Evolutionary conservation across 2,329 filamentous ascomycete species (phyloP).

Genomic region (Hypoxylon sp.): DNA sequence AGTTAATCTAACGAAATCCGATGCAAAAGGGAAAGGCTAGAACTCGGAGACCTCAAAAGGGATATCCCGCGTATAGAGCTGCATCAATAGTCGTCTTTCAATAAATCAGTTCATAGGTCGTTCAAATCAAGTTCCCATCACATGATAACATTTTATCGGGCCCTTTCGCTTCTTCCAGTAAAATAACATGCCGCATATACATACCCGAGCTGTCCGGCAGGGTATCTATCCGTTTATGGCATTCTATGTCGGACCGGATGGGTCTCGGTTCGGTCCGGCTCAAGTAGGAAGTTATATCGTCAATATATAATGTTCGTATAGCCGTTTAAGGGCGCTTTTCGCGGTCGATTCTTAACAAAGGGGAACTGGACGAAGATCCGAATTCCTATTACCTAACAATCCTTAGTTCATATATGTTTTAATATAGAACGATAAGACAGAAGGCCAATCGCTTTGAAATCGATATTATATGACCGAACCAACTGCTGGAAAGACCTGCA

Average conservation of each 20-base stretch:
- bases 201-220: slow-evolving; percentile 4
- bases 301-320: neutral
- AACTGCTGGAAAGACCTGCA: slow-evolving; percentile 8
- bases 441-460: slow-evolving; percentile 1
- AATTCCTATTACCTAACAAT: slow-evolving; percentile 13
- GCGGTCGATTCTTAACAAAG: slow-evolving; percentile 3
- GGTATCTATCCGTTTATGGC: neutral
- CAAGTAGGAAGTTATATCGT: slow-evolving; percentile 8
- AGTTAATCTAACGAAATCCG: neutral
- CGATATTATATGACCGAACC: slow-evolving; percentile 2
- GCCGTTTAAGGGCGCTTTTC: slow-evolving; percentile 10
- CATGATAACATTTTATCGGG: slow-evolving; percentile 3
- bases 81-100: neutral
- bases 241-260: slow-evolving; percentile 3
- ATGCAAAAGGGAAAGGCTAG: neutral
- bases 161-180: slow-evolving; percentile 1
- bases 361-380: slow-evolving; percentile 6
- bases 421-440: slow-evolving; percentile 10
- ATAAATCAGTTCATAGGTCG: neutral
- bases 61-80: neutral
- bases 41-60: neutral
- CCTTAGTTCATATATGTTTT: slow-evolving; percentile 5
- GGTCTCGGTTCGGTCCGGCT: slow-evolving; percentile 12
- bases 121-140: neutral
- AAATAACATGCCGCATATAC: neutral